Conservation (phyloP, 495 filamentous ascomycete species). For the Talaromyces proteolyticus region DNA sequence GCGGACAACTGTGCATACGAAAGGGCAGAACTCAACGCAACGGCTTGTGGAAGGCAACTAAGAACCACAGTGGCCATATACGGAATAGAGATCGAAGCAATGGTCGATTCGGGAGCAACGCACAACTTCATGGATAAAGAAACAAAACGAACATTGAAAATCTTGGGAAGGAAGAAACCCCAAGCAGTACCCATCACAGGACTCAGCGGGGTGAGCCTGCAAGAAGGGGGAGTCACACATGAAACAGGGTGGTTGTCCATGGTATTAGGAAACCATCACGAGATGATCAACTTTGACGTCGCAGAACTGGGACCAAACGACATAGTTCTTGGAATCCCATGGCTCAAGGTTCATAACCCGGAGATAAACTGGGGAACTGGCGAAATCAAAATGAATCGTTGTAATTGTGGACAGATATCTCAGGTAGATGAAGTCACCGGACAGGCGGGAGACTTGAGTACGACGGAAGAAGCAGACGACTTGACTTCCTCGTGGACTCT, state of each 20-base stretch:
- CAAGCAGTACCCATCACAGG: too few relatives aligned
- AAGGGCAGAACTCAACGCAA: too few relatives aligned
- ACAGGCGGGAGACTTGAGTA: neutral
- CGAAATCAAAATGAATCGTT: neutral
- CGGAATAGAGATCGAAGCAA: too few relatives aligned
- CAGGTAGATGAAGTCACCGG: neutral
- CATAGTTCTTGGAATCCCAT: slow-evolving; percentile 8
- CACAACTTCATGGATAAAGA: too few relatives aligned
- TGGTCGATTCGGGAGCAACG: too few relatives aligned
- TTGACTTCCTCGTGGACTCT: neutral
- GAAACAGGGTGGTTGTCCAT: neutral
- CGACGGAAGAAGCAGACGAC: neutral
- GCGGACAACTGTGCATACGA: too few relatives aligned
- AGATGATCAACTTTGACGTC: slow-evolving; percentile 5
- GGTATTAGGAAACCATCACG: neutral
- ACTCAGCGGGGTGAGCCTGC: too few relatives aligned
- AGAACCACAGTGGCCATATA: too few relatives aligned
- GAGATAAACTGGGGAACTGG: slow-evolving; percentile 4
- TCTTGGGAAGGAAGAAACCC: too few relatives aligned
- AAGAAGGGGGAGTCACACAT: too few relatives aligned
- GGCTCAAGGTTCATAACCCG: slow-evolving; percentile 7
- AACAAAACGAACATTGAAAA: too few relatives aligned
- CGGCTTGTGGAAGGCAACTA: too few relatives aligned
- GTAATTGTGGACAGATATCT: neutral
- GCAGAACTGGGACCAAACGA: slow-evolving; percentile 6